Evolutionary conservation across 257 asterid species (phyloP), one percentile per base, ranked within the genome.

Genomic region (Fraxinus excelsior): DNA sequence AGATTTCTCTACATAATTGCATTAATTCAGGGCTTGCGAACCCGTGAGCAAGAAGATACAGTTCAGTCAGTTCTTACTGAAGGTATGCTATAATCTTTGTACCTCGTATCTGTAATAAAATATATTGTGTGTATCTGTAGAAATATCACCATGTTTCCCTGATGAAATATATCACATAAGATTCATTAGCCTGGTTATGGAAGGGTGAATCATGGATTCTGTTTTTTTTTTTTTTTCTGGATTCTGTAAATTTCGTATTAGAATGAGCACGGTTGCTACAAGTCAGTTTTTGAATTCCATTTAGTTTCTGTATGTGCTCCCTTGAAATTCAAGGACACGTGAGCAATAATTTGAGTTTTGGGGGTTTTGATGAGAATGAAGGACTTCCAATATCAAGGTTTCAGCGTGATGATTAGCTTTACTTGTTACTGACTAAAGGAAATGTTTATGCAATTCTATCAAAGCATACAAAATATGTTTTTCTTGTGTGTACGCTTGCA

Each of bases 21-120:
- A 76, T 60, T 51, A 32, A 80, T 80, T 84, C 81, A 92, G 99
- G 99, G 96, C 53, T 68, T 87, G 84, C 90, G 99, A 81, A 89
- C 92, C 70, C 96, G 98, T 78, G 96, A 95, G 87, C 86, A 90
- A 82, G 99, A 95, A 87, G 99, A 93, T 78, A 82, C 75, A 69
- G 92, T 95, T 78, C 67, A 95, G 99, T 86, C 96, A 87, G 89
- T 84, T 78, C 81, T 81, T 95, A 83, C 82, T 91, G 85, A 90
- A 93, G 97, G 99, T 94, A 78, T 71, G 78, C 49, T 19, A 53
- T 60, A 46, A 10, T 5, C 65, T 8, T 74, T 70, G 35, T 28
- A 35, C 74, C 75, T 53, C 67, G 40, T 66, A 21, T 38, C 35
- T 32, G 35, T 32, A 32, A 5, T 32, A 32, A 32, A 4, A 31